Evolutionary conservation across 805 yeast genomes (phyloP), one percentile per base, ranked within the genome.

Genomic region (Vanderwaltozyma polyspora): DNA sequence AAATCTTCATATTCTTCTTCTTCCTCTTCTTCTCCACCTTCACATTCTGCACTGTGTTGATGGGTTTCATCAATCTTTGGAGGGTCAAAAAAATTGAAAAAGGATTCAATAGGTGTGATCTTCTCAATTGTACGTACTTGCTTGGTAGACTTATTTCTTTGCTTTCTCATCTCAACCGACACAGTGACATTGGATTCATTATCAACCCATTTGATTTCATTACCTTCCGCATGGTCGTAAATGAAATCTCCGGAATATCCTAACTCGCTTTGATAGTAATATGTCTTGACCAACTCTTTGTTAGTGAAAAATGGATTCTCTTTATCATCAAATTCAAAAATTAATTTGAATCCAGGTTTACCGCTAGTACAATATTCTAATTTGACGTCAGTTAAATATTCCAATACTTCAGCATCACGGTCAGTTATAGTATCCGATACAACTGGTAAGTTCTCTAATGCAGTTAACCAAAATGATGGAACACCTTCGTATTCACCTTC

Each of bases 381-480:
- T 44, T 76, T 74, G 44, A 91, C 68, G 56, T 91, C 85, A 22
- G 55, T 56, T 51, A 91, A 69, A 50, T 64, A 63, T 41, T 71
- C 67, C 45, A 91, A 70, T 6, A 86, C 89, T 52, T 83, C 95
- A 33, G 79, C 72, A 60, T 91, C 98, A 52, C 94, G 74, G 36
- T 85, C 95, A 29, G 91, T 75, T 48, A 91, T 82, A 44, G 84
- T 76, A 42, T 86, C 93, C 23, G 85, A 72, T 32, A 87, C 74
- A 19, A 82, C 76, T 19, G 76, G 74, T 48, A 91, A 67, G 63
- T 87, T 91, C 59, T 81, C 89, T 60, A 91, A 66, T 5, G 97
- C 94, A 14, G 97, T 91, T 50, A 89, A 70, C 98, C 98, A 91
- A 68, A 91, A 91, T 32, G 81, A 76, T 38, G 98, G 97, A 46